Percentiles rank a stretch among this genome's conserved stretches.
Conservation (phyloP, 371 early-diverging fungal species). For the Furculomyces boomerangus region DNA sequence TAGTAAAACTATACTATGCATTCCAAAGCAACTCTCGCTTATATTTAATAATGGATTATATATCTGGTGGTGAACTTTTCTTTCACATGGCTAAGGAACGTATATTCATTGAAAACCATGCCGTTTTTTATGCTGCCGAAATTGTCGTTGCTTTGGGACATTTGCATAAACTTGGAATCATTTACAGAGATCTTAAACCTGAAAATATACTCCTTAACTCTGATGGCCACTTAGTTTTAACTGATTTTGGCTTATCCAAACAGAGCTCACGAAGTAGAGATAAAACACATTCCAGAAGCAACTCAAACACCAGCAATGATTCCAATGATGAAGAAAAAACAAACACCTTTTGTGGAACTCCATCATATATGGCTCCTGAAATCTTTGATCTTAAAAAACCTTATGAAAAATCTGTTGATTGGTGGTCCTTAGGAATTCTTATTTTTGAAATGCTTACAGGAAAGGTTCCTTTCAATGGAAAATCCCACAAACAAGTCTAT, state of each 20-base stretch:
- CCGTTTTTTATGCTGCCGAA: constrained; percentile 76
- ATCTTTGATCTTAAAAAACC: constrained; percentile 56
- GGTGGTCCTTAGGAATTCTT: constrained; percentile 93
- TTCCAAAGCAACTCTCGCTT: constrained; percentile 76
- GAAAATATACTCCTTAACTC: constrained; percentile 57
- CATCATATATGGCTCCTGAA: constrained; percentile 88
- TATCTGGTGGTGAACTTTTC: constrained; percentile 97
- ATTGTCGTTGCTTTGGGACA: constrained; percentile 70
- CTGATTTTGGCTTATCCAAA: constrained; percentile 79
- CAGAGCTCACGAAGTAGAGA: constrained; percentile 29
- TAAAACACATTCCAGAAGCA: constrained; percentile 19
- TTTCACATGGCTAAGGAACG: constrained; percentile 56
- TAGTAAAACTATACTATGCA: constrained; percentile 88
- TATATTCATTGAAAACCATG: constrained; percentile 50
- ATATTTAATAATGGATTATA: constrained; percentile 91
- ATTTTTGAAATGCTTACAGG: constrained; percentile 75
- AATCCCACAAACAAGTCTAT: constrained; percentile 75
- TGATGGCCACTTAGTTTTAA: constrained; percentile 64
- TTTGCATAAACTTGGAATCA: constrained; percentile 74
- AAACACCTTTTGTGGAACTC: constrained; percentile 93
- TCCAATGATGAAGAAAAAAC: constrained; percentile 43
- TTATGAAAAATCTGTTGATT: constrained; percentile 84
- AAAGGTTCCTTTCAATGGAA: constrained; percentile 90
- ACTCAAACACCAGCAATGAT: not conserved
- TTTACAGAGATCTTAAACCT: constrained; percentile 75